Conservation (phyloP, 306 rosid species). For the Bauhinia variegata region DNA sequence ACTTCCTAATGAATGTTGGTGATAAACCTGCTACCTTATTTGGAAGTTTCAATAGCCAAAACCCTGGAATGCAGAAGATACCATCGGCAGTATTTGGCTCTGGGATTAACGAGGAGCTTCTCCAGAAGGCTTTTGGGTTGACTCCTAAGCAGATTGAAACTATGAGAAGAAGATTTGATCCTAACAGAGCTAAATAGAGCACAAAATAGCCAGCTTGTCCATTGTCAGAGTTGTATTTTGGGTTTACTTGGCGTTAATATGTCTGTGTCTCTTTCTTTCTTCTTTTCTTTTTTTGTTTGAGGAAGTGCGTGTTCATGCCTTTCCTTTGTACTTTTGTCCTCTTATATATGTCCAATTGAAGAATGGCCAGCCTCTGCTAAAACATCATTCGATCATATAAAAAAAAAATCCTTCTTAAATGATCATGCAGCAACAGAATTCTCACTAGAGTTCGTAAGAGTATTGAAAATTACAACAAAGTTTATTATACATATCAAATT, state of each 20-base stretch:
- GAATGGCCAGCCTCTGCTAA: not conserved
- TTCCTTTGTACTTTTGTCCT: too few relatives aligned
- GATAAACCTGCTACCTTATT: slow-evolving; percentile 64
- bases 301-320: not conserved
- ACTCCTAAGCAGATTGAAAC: slow-evolving; percentile 69
- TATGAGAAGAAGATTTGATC: slow-evolving; percentile 74
- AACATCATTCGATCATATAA: not conserved
- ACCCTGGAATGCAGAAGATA: slow-evolving; percentile 76
- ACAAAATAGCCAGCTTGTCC: not conserved
- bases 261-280: too few relatives aligned
- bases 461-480: slow-evolving; percentile 1
- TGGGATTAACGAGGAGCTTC: slow-evolving; percentile 70
- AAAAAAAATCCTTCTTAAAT: slow-evolving; percentile 8
- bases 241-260: slow-evolving; percentile 10
- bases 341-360: too few relatives aligned
- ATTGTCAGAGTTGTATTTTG: slow-evolving; percentile 24
- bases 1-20: slow-evolving; percentile 89
- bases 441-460: slow-evolving; percentile 17
- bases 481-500: slow-evolving; percentile 26
- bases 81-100: slow-evolving; percentile 85
- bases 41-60: slow-evolving; percentile 90
- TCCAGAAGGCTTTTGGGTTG: slow-evolving; percentile 86
- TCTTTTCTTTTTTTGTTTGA: slow-evolving; percentile 23
- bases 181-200: slow-evolving; percentile 46
- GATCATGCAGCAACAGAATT: slow-evolving; percentile 22